Percentiles rank a stretch among this genome's conserved stretches.
Evolutionary conservation across 495 filamentous ascomycete species (phyloP).

Genomic region (Annulohypoxylon nitens): DNA sequence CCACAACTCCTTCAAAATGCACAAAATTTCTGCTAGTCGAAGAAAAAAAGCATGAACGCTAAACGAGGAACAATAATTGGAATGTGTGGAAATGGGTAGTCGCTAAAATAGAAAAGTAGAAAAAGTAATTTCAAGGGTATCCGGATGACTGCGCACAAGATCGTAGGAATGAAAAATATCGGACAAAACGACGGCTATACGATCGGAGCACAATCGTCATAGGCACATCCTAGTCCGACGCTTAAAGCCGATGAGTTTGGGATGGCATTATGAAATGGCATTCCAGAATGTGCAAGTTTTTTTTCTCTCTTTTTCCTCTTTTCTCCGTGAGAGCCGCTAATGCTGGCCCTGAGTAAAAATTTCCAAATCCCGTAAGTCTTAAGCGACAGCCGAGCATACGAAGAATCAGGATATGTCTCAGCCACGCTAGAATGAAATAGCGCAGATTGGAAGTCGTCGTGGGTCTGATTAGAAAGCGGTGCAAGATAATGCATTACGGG

Average conservation of each 20-base stretch:
- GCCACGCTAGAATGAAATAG: slow-evolving; percentile 1
- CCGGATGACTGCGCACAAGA: slow-evolving; percentile 14
- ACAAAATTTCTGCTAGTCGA: slow-evolving; percentile 11
- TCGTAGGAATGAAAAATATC: slow-evolving; percentile 17
- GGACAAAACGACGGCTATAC: slow-evolving; percentile 8
- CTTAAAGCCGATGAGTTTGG: slow-evolving; percentile 7
- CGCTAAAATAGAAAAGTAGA: neutral
- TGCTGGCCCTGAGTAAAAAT: neutral
- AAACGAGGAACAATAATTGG: neutral
- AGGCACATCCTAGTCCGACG: neutral
- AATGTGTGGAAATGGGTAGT: slow-evolving; percentile 3
- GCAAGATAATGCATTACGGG: slow-evolving; percentile 40
- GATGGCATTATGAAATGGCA: slow-evolving; percentile 15
- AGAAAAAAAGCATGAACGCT: neutral
- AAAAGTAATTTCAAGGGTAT: slow-evolving; percentile 35
- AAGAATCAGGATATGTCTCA: slow-evolving; percentile 15
- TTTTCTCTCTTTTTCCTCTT: slow-evolving; percentile 7
- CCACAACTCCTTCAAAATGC: slow-evolving; percentile 25
- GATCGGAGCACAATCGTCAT: slow-evolving; percentile 12
- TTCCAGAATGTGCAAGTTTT: slow-evolving; percentile 25
- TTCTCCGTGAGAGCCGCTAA: slow-evolving; percentile 12
- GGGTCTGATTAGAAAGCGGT: slow-evolving; percentile 14
- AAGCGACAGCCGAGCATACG: neutral
- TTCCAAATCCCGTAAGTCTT: slow-evolving; percentile 32
- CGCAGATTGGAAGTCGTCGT: slow-evolving; percentile 18